Conservation (phyloP, 2,329 filamentous ascomycete genomes). For the Xylariaceae sp. region DNA sequence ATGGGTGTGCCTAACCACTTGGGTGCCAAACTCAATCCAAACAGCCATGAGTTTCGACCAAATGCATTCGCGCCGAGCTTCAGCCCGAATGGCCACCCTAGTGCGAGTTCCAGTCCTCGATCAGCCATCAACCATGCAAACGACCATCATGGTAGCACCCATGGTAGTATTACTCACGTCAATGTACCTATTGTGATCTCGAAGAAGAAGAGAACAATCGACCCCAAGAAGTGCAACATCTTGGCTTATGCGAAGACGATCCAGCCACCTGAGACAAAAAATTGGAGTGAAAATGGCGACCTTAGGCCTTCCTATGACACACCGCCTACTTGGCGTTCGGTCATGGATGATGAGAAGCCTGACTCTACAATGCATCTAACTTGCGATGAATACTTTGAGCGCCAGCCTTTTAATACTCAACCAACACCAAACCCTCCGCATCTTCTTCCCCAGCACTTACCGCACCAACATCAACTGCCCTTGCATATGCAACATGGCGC, state of each 20-base stretch:
- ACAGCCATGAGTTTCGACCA: conserved; percentile 81
- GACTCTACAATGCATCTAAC: conserved; percentile 69
- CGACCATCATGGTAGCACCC: conserved; percentile 36
- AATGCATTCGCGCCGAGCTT: conserved; percentile 82
- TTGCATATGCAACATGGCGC: conserved; percentile 79
- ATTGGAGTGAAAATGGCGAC: conserved; percentile 80
- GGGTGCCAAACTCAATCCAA: conserved; percentile 66
- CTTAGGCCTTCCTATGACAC: conserved; percentile 86
- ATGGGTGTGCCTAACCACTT: conserved; percentile 58
- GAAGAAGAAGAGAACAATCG: conserved; percentile 74
- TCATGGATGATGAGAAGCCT: conserved; percentile 72
- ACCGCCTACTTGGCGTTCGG: conserved; percentile 79
- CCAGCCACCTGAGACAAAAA: conserved; percentile 58
- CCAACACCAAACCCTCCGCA: conserved; percentile 74
- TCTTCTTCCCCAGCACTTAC: conserved; percentile 68
- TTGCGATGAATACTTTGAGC: conserved; percentile 82
- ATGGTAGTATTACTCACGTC: conserved; percentile 40
- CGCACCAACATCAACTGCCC: conserved; percentile 84
- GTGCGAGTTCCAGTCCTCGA: conserved; percentile 74
- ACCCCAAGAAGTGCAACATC: conserved; percentile 71
- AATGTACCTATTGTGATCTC: conserved; percentile 59
- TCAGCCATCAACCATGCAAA: conserved; percentile 61
- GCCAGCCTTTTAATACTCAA: conserved; percentile 63
- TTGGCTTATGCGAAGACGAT: conserved; percentile 60
- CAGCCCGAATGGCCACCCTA: conserved; percentile 71